Conservation (phyloP, 2,329 filamentous ascomycete species). For the Botryosphaeria dothidea region DNA sequence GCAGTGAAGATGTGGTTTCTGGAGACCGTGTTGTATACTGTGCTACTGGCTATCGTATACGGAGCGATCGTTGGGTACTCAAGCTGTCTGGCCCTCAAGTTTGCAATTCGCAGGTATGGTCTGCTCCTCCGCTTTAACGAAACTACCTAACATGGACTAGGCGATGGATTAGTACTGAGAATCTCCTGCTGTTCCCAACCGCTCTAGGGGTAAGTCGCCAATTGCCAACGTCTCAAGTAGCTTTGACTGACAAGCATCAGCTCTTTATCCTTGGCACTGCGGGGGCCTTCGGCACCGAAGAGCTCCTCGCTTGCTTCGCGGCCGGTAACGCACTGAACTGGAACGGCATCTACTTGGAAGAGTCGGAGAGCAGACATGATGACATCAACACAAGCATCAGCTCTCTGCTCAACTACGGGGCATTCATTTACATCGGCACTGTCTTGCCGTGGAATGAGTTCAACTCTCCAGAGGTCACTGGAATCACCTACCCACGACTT, state of each 20-base stretch:
- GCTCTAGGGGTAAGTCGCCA: background rate
- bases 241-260: constrained; percentile 27
- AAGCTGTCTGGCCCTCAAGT: constrained; percentile 50
- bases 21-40: constrained; percentile 62
- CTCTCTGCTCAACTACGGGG: constrained; percentile 60
- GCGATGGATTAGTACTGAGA: background rate
- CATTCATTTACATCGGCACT: constrained; percentile 61
- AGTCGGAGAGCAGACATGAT: constrained; percentile 58
- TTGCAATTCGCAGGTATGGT: constrained; percentile 38
- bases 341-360: constrained; percentile 61
- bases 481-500: constrained; percentile 54
- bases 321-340: constrained; percentile 63
- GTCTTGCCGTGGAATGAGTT: constrained; percentile 59
- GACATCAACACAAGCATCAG: constrained; percentile 62
- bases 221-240: no score
- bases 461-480: constrained; percentile 53
- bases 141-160: background rate
- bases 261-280: constrained; percentile 61
- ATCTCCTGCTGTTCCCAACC: background rate
- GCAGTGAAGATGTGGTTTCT: constrained; percentile 60
- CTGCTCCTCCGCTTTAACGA: no score
- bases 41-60: constrained; percentile 55
- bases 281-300: constrained; percentile 59
- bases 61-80: constrained; percentile 54
- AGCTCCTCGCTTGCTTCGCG: constrained; percentile 62